Percentiles rank a stretch among this genome's conserved stretches.
Conservation (phyloP, 208 protist genomes). For the Trypanosoma cruzi region DNA sequence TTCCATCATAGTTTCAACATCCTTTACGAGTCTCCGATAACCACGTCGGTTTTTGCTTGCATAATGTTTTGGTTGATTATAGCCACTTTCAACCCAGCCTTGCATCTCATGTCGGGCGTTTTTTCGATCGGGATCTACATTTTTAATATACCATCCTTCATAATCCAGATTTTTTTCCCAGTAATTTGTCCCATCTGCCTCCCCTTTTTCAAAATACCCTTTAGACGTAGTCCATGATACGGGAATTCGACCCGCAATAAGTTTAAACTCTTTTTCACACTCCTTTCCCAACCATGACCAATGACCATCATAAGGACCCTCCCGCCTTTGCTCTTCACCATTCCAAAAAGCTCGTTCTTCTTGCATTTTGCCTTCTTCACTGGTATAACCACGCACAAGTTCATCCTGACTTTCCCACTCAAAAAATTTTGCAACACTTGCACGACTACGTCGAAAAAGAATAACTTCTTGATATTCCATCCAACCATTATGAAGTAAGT, state of each 20-base stretch:
- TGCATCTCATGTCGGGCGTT: constrained; percentile 83
- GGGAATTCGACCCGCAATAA: constrained; percentile 81
- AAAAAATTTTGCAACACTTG: constrained; percentile 86
- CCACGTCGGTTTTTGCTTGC: constrained; percentile 89
- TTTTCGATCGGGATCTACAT: constrained; percentile 86
- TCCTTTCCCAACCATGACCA: constrained; percentile 87
- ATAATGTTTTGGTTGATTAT: constrained; percentile 91
- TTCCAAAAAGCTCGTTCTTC: constrained; percentile 85
- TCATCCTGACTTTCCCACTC: constrained; percentile 75
- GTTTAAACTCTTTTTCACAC: constrained; percentile 81
- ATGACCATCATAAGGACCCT: constrained; percentile 86
- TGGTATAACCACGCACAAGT: constrained; percentile 65
- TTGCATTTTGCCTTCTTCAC: constrained; percentile 79
- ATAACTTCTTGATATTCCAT: constrained; percentile 88
- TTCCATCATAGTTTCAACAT: constrained; percentile 89
- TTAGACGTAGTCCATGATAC: constrained; percentile 82
- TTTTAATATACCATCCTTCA: constrained; percentile 93
- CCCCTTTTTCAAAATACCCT: constrained; percentile 85
- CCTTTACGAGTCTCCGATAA: constrained; percentile 90
- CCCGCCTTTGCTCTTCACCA: constrained; percentile 82
- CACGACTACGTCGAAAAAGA: constrained; percentile 75
- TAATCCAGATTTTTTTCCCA: constrained; percentile 94
- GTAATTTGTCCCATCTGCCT: constrained; percentile 88
- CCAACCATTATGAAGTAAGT: constrained; percentile 89
- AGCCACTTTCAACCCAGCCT: constrained; percentile 84